Evolutionary conservation across 768 basidiomycete species (phyloP).

Genomic region (Candolleomyces aberdarensis): DNA sequence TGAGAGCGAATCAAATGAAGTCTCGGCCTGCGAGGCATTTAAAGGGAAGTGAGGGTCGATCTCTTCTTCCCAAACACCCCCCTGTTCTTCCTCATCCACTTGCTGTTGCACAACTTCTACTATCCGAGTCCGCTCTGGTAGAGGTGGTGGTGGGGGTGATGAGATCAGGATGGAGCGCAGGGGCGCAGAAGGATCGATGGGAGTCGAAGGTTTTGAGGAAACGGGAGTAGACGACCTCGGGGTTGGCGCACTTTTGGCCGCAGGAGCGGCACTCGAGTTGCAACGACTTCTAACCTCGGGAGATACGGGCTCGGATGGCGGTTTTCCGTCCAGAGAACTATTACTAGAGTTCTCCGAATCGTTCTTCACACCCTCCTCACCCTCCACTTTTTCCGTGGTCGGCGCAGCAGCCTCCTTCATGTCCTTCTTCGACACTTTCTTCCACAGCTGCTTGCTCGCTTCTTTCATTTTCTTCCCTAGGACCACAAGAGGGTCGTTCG

Average conservation of each 20-base stretch:
- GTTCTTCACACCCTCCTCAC: constrained; percentile 14
- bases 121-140: not conserved
- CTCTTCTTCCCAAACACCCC: not conserved
- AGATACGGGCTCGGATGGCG: too few species aligned
- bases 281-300: too few species aligned
- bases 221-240: not conserved
- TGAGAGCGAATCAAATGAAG: not conserved
- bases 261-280: too few species aligned
- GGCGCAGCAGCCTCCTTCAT: constrained; percentile 8
- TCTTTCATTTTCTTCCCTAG: constrained; percentile 53
- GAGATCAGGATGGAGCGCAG: not conserved
- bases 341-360: constrained; percentile 12
- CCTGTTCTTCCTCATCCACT: not conserved
- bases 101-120: not conserved
- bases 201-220: not conserved
- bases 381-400: constrained; percentile 7
- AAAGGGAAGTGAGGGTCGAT: not conserved
- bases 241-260: not conserved
- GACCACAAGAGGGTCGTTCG: constrained; percentile 44
- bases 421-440: constrained; percentile 40
- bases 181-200: not conserved
- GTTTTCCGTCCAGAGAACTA: constrained; percentile 6
- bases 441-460: constrained; percentile 50
- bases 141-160: not conserved
- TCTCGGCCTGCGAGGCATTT: not conserved